A percentile compares a stretch with the other conserved stretches of the same genome.
Evolutionary conservation across 306 rosid species (phyloP).

Genomic region (Citrullus mucosospermus): DNA sequence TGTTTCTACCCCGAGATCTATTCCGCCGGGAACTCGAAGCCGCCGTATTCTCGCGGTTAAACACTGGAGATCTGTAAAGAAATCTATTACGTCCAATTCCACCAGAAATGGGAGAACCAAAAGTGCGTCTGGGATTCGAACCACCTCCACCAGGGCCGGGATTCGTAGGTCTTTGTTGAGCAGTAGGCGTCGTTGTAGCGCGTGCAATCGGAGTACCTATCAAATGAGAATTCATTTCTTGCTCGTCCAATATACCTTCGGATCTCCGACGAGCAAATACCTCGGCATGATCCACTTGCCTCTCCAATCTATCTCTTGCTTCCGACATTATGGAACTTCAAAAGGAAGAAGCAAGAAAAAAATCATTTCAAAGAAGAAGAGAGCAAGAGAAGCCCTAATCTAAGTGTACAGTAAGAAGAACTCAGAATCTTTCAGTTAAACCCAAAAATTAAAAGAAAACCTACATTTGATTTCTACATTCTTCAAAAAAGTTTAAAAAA

Average conservation of each 20-base stretch:
- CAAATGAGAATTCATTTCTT: not conserved
- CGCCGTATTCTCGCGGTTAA: slow-evolving; percentile 19
- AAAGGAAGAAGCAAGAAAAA: not conserved
- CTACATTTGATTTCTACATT: not conserved
- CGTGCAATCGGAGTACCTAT: slow-evolving; percentile 15
- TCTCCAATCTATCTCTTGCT: slow-evolving; percentile 41
- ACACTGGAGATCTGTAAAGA: not conserved
- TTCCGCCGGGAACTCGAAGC: slow-evolving; percentile 16
- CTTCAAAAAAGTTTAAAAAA: not conserved
- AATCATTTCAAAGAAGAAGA: not conserved
- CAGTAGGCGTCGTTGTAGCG: not conserved
- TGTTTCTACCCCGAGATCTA: slow-evolving; percentile 18
- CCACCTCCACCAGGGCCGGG: slow-evolving; percentile 14
- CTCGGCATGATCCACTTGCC: slow-evolving; percentile 26
- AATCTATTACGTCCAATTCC: slow-evolving; percentile 20
- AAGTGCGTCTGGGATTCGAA: slow-evolving; percentile 2
- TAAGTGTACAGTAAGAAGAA: not conserved
- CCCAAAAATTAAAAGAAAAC: not conserved
- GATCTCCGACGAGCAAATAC: slow-evolving; percentile 25
- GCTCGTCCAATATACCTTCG: slow-evolving; percentile 7
- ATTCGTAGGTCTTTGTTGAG: slow-evolving; percentile 9
- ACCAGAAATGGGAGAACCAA: slow-evolving; percentile 18
- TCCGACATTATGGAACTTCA: slow-evolving; percentile 37
- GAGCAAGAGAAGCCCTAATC: not conserved
- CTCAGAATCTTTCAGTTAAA: not conserved